Evolutionary conservation across 225 moss, liverwort and hornwort species (phyloP).

Genomic region (Thuidium tamariscinum): DNA sequence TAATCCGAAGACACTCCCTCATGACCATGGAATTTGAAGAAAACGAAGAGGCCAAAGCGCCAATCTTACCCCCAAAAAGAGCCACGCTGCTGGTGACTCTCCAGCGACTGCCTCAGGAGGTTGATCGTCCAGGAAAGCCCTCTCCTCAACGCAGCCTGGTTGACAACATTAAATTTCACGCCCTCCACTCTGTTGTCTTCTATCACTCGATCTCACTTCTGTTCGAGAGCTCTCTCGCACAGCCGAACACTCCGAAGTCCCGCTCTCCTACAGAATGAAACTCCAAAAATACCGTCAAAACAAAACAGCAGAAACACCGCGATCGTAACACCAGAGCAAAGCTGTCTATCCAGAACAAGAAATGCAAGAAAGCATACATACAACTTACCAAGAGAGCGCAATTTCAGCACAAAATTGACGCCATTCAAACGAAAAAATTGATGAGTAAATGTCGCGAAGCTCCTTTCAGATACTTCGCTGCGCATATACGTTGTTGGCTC

Average conservation of each 20-base stretch:
- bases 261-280: background rate
- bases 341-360: background rate
- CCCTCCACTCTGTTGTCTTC: conserved; percentile 53
- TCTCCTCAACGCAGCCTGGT: conserved; percentile 37
- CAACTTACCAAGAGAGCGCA: background rate
- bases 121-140: conserved; percentile 56
- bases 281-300: background rate
- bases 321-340: background rate
- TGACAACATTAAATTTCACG: conserved; percentile 40
- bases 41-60: background rate
- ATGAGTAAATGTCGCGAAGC: background rate
- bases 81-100: conserved; percentile 18
- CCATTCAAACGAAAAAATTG: background rate
- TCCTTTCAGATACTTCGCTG: background rate
- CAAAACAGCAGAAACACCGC: background rate
- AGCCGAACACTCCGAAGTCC: background rate
- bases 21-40: background rate
- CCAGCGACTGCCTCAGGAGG: conserved; percentile 34
- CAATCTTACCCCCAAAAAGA: conserved; percentile 5
- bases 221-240: background rate
- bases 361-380: background rate
- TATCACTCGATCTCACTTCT: conserved; percentile 32
- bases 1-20: background rate
- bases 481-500: background rate
- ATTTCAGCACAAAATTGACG: background rate